These are phyloP conservation scores for Epicoccum nigrum DNA, from an alignment of 2,329 filamentous ascomycete genomes.

Conservation along the genomic window DNA sequence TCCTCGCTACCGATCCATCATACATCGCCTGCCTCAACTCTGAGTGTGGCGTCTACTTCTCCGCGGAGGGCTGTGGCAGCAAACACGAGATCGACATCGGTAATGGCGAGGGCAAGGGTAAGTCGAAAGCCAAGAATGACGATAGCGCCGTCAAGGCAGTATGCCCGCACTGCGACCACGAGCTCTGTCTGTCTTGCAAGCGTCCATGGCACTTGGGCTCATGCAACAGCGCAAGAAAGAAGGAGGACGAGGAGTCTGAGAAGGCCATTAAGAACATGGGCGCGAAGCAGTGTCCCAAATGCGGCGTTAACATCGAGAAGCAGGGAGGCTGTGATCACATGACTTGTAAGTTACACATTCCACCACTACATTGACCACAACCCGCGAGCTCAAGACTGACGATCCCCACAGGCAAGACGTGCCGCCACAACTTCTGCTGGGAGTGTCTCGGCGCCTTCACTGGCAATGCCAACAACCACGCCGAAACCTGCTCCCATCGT, in stretches of 20 bases:
- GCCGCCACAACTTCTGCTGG: conserved; percentile 34
- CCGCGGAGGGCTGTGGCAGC: conserved; percentile 25
- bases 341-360: conserved; percentile 25
- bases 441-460: conserved; percentile 21
- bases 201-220: conserved; percentile 25
- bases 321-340: conserved; percentile 36
- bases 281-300: conserved; percentile 35
- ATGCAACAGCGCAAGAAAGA: conserved; percentile 25
- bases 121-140: not conserved
- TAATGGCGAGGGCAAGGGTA: not conserved
- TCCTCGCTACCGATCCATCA: conserved; percentile 14
- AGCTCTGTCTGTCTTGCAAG: conserved; percentile 28
- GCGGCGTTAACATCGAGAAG: conserved; percentile 35
- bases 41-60: conserved; percentile 32
- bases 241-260: conserved; percentile 24
- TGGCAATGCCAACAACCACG: conserved; percentile 7
- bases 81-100: not conserved
- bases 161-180: conserved; percentile 34
- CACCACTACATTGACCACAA: not conserved
- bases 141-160: conserved; percentile 10
- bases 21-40: conserved; percentile 30
- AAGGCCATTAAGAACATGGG: conserved; percentile 27
- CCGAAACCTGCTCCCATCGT: conserved; percentile 14
- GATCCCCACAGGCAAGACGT: conserved; percentile 12
- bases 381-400: not conserved